phyloP scores from a whole-genome alignment of 768 basidiomycete genomes.

The Lentinula sp. region DNA sequence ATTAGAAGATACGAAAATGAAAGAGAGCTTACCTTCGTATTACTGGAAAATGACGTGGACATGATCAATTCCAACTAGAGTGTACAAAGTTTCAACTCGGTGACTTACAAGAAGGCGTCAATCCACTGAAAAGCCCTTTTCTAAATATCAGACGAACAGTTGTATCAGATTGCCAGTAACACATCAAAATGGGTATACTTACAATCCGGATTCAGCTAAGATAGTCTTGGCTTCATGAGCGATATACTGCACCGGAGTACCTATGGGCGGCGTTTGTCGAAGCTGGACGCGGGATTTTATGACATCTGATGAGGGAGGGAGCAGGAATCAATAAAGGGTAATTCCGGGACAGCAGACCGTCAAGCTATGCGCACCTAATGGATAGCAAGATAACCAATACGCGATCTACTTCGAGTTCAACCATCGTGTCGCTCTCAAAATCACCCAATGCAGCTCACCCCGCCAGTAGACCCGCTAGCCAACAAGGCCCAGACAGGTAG shows the following conservation, averaged over 20 bases:
- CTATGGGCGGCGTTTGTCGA: conserved; percentile 62
- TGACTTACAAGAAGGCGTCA: conserved; percentile 70
- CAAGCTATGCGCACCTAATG: conserved; percentile 46
- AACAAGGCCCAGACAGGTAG: conserved; percentile 84
- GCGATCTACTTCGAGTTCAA: conserved; percentile 43
- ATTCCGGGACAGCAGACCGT: not conserved
- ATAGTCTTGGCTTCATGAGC: conserved; percentile 60
- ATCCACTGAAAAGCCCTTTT: conserved; percentile 62
- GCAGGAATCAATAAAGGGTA: not conserved
- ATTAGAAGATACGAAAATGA: not conserved
- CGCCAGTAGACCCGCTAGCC: conserved; percentile 78
- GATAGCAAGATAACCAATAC: conserved; percentile 95
- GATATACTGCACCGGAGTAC: conserved; percentile 76
- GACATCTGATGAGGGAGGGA: conserved; percentile 49
- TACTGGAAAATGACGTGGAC: conserved; percentile 30
- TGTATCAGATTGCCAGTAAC: not conserved
- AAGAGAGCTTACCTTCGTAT: conserved; percentile 47
- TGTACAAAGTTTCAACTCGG: not conserved
- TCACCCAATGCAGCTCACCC: conserved; percentile 40
- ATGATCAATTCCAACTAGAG: not conserved
- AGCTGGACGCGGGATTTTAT: conserved; percentile 90
- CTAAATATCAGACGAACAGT: conserved; percentile 23
- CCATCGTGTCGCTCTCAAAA: not conserved
- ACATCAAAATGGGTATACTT: conserved; percentile 19
- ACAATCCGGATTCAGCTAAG: conserved; percentile 69